A percentile compares a stretch with the other conserved stretches of the same genome.
phyloP scores from a whole-genome alignment of 2,329 filamentous ascomycete species.

The Fusarium papillatum region DNA sequence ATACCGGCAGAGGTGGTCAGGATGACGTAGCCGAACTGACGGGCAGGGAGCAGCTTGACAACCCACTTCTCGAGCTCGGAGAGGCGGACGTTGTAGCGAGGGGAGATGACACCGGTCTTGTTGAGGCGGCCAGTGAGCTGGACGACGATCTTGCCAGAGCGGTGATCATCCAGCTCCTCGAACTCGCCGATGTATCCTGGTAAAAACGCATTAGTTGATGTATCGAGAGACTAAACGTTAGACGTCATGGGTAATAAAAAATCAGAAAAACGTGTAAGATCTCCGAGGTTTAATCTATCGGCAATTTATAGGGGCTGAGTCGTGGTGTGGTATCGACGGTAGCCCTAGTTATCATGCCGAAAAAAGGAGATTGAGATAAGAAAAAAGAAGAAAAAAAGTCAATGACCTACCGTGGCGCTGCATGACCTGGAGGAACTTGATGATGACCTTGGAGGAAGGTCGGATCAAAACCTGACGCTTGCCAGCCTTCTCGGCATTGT shows the following conservation, averaged over 20 bases:
- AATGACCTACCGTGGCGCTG: constrained; percentile 94
- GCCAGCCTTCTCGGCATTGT: constrained; percentile 99
- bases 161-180: constrained; percentile 99
- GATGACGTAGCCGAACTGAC: constrained; percentile 99
- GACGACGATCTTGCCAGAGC: constrained; percentile 99
- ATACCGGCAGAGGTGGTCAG: constrained; percentile 99
- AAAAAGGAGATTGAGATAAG: constrained; percentile 45
- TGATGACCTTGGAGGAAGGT: constrained; percentile 98
- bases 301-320: constrained; percentile 99
- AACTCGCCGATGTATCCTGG: constrained; percentile 99
- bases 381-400: neutral
- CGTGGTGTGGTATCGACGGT: constrained; percentile 84
- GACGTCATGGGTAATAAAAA: constrained; percentile 76
- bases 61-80: constrained; percentile 99
- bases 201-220: constrained; percentile 72
- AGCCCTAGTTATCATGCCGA: constrained; percentile 99
- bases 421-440: constrained; percentile 99
- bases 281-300: constrained; percentile 91
- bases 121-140: constrained; percentile 99
- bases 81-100: constrained; percentile 99
- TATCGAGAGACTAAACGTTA: constrained; percentile 96
- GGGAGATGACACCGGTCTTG: constrained; percentile 99
- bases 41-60: constrained; percentile 97
- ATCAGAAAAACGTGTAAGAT: constrained; percentile 96
- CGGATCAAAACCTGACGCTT: constrained; percentile 99